Evolutionary conservation across 2,329 filamentous ascomycete species (phyloP), one percentile per base, ranked within the genome.

Genomic region (Thelonectria olida): DNA sequence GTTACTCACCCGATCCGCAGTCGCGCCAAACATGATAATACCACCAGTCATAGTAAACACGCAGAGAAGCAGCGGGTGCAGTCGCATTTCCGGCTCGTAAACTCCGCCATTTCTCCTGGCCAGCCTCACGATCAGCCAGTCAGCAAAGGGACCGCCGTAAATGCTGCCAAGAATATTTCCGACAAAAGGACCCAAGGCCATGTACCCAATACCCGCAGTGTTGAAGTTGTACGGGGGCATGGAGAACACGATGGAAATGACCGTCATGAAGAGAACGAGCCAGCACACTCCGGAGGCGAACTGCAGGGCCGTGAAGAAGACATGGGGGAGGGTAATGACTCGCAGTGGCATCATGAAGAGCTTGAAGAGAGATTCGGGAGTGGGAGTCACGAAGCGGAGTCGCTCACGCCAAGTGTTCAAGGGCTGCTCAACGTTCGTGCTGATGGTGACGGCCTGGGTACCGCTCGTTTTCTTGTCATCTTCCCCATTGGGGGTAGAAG

Each of bases 41-140:
- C 79, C 79, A 2, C 72, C 76, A 4, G 74, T 69, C 70, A 78
- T 73, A 2, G 69, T 34, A 0, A 80, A 8, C 0, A 75, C 73
- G 2, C 78, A 75, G 3, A 73, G n/a, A 0, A 66, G 31, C 8
- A 73, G 54, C 20, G 67, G 41, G 31, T 74, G 79, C 5, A 82
- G 64, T 5, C 80, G 73, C 74, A 81, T 81, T 61, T 82, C 80
- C 0, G 80, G 80, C 62, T 82, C 80, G 39, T 78, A 81, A 7
- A 78, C 68, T 2, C 79, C 80, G 0, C 72, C 71, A 9, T 81
- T 80, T 2, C 76, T 69, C n/a, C 68, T 72, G 0, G 80, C 72
- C 19, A 80, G 68, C 23, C 67, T 70, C 2, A 79, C 58, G 44
- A 81, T 77, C 0, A 73, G 73, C 70, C 73, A 74, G 47, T 82